Base-by-base conservation (phyloP, 345 rosid species). In the Cardamine resedifolia region DNA sequence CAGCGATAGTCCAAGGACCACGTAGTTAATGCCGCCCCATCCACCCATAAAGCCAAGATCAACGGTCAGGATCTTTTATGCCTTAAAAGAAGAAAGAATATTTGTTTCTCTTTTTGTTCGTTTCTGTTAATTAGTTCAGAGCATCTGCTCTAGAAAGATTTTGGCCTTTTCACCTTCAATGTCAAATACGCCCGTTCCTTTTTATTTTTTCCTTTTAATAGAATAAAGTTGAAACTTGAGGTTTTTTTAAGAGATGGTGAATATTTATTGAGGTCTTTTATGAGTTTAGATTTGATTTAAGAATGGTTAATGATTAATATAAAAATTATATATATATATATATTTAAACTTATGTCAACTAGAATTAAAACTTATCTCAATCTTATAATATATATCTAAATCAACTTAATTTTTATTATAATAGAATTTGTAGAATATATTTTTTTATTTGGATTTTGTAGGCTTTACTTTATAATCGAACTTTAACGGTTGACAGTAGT, bases 11-110 rank as follows among this genome's bases (percentile, higher is more conserved):
- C 18, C 26, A 50, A 67, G 73, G 78, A 66, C 78, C 78, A 74
- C 78, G 73, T 74, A 74, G 73, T 47, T 59, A 59, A 74, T 67
- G 68, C 56, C 24, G 19, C 78, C 78, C 73, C 73, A 67, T 74
- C 73, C 73, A 67, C 73, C 45, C 63, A 59, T 59, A 67, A 59
- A 67, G 68, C 20, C n/a, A 59, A 49, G 14, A 67, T 74, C 73
- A 74, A 74, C 68, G 73, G 73, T 67, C 68, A 67, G 3, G 56
- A 74, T 74, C 28, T 23, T 59, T 66, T 10, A 2, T 19, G 34
- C 78, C 58, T 66, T 66, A 47, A 43, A 20, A 33, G 30, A 24
- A 34, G 19, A 57, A 57, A 73, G 73, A 67, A 74, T 74, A 74
- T 67, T 59, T 74, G 78, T 66, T 58, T 66, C 55, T 57, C 51